phyloP scores from a whole-genome alignment of 176 grass and related monocot species.

The Aegilops tauschii region DNA sequence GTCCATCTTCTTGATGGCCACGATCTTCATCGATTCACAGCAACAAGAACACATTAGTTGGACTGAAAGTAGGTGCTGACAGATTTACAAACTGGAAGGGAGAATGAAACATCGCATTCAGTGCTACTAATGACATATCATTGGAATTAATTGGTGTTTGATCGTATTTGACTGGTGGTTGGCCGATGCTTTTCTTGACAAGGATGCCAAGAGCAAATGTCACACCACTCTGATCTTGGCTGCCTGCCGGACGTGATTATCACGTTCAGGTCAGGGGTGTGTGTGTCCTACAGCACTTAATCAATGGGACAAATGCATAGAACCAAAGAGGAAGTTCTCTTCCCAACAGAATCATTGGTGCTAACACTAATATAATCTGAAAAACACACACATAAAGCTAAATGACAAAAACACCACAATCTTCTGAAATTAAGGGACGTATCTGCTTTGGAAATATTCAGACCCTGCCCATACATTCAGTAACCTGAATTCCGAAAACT shows the following conservation, averaged over 20 bases:
- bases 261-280: slow-evolving; percentile 7
- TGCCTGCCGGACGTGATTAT: slow-evolving; percentile 18
- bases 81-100: not conserved
- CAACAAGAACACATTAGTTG: not conserved
- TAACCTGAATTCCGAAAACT: too few relatives aligned
- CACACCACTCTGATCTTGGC: slow-evolving; percentile 31
- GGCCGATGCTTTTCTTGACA: slow-evolving; percentile 25
- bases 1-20: slow-evolving; percentile 99
- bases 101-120: not conserved
- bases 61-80: not conserved
- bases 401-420: slow-evolving; percentile 15
- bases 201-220: slow-evolving; percentile 19
- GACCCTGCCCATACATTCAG: not conserved
- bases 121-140: not conserved
- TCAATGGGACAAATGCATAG: not conserved
- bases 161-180: slow-evolving; percentile 41
- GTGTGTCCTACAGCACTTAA: slow-evolving; percentile 6
- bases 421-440: not conserved
- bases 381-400: not conserved
- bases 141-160: slow-evolving; percentile 7
- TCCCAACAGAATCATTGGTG: slow-evolving; percentile 24
- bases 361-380: not conserved
- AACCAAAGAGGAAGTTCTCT: slow-evolving; percentile 5
- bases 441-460: not conserved
- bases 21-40: slow-evolving; percentile 58